Base-by-base conservation (phyloP, 1,284 basidiomycete species). In the Leccinum subrobustum region DNA sequence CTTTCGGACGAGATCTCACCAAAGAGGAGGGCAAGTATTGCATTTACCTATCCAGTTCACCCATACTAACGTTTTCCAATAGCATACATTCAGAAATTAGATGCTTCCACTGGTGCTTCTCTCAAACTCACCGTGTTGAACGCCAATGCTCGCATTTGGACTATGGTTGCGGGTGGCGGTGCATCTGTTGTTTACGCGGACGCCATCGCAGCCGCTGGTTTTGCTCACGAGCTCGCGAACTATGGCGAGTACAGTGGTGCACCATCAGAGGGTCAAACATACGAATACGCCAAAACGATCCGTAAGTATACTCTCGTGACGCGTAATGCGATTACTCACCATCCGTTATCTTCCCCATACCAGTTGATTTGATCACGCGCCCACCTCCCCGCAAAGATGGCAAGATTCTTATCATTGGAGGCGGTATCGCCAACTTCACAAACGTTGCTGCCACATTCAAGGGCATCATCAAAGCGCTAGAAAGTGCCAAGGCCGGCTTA, bases 241-340 rank as follows among this genome's bases (percentile, higher is more conserved):
- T 99, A 99, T 75, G 97, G 96, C 72, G 97, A 99, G 80, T 99
- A 99, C 85, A 96, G 94, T 68, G 97, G 97, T 76, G 97, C 97
- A 11, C 97, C 97, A 52, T 95, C 95, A 18, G 95, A 98, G 79
- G 94, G 93, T 57, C 96, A 99, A 81, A 99, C 96, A 2, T 99
- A 96, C 79, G 96, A 99, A 79, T 99, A 99, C 74, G 96, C 96
- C 68, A 98, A 98, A 85, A 99, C 97, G 35, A 96, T 99, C 75
- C 81, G 89, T 92, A 67, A 74, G 88, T 83, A 6, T 31, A 39
- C 51, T 48, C 1, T 56, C 39, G 20, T 23, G 3, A 9, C 12
- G 5, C n/a, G 9, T 52, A 18, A 6, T 37, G 20, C 9, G 2
- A 47, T 3, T 18, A 25, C 61, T 67, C 20, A 68, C 14, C 0